Base-by-base conservation (phyloP, 768 basidiomycete species). In the Trametes gibbosa region DNA sequence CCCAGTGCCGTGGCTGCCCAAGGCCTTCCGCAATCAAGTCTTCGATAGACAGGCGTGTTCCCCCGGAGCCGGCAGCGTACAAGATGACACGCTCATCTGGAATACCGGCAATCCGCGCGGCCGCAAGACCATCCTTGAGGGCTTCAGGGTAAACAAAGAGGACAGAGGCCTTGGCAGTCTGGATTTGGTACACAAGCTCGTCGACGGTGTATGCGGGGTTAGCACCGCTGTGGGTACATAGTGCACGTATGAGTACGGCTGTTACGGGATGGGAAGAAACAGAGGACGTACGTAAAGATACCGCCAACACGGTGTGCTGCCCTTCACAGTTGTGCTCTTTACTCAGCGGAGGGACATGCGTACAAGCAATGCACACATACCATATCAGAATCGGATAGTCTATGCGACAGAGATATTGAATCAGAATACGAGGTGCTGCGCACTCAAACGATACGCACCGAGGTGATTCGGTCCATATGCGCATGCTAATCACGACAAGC, bases 381-480 rank as follows among this genome's bases (percentile, higher is more conserved):
- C 70, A 72, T 5, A 69, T 55, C 0, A 64, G 64, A 3, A 68
- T 54, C 9, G 67, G 64, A 53, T 68, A 71, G 53, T 69, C 67
- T 69, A 54, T n/a, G n/a, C n/a, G n/a, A n/a, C 41, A 27, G 12
- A 9, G 6, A 32, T 35, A 1, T 23, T 37, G 14, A 50, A 25
- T 19, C 52, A 29, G 48, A 23, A 42, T 40, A 21, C 13, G n/a
- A 21, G 12, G 23, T 14, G 9, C 10, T 29, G 12, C 16, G 27
- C 47, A 25, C 9, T 16, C 16, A 8, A 35, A 12, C 4, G 32
- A 45, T 21, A 65, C 69, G 47, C 39, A 68, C 68, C 86, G 41
- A 87, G 68, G 64, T 87, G 84, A 67, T 90, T 90, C 27, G 84
- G 79, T 59, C 85, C 85, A 69, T 83, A 87, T 41, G 87, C 66